Conservation (phyloP, 2,329 filamentous ascomycete species). For the Microdochium paspali region DNA sequence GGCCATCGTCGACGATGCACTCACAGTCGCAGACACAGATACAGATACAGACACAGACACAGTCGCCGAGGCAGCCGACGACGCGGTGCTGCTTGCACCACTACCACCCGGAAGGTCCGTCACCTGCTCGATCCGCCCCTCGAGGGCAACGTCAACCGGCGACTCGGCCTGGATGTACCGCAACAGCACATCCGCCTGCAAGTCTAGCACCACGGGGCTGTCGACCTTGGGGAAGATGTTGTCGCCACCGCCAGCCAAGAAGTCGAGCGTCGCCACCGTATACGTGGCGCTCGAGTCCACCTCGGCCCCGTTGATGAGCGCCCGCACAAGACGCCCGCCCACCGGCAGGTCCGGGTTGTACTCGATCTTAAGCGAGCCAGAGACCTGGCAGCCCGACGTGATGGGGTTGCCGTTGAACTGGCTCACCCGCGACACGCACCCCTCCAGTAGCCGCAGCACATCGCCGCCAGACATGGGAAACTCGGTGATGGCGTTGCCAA, state of each 20-base stretch:
- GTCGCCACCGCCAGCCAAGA: conserved; percentile 27
- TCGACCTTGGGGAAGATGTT: conserved; percentile 21
- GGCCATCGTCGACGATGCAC: neutral
- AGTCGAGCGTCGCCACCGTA: conserved; percentile 32
- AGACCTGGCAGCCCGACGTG: conserved; percentile 31
- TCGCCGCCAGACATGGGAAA: conserved; percentile 24
- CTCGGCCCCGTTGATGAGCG: conserved; percentile 21
- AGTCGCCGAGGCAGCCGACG: neutral
- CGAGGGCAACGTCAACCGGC: conserved; percentile 25
- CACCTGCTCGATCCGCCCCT: conserved; percentile 22
- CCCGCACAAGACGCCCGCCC: conserved; percentile 23
- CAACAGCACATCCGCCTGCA: conserved; percentile 30
- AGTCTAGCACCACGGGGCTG: conserved; percentile 27
- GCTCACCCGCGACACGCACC: conserved; percentile 25
- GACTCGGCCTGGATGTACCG: conserved; percentile 23
- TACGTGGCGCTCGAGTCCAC: conserved; percentile 25
- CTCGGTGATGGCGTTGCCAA: conserved; percentile 33
- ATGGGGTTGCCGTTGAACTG: conserved; percentile 24
- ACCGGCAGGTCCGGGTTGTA: conserved; percentile 27
- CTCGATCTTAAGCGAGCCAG: conserved; percentile 25
- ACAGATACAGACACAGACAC: neutral
- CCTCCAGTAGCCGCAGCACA: conserved; percentile 31
- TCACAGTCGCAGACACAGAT: neutral
- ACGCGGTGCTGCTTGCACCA: neutral
- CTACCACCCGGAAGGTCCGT: neutral